These are phyloP conservation scores for Sarcodon aspratus DNA, from an alignment of 768 basidiomycete species.

Conservation along the genomic window DNA sequence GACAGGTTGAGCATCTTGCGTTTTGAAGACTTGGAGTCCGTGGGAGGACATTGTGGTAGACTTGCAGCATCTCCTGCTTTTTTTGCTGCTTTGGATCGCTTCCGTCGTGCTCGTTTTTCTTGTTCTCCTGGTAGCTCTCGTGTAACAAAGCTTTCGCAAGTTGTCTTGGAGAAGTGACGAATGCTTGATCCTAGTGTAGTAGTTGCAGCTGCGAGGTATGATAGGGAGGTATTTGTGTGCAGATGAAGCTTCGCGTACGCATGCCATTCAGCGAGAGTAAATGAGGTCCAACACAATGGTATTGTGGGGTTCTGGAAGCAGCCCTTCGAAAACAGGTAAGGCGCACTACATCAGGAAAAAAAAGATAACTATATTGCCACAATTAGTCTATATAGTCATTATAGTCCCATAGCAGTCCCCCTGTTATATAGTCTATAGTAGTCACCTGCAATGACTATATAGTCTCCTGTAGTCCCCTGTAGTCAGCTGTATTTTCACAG, in stretches of 20 bases:
- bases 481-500: no score
- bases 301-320: constrained; percentile 11
- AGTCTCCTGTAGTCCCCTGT: no score
- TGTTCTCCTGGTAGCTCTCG: constrained; percentile 26
- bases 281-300: constrained; percentile 19
- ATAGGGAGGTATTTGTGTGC: constrained; percentile 23
- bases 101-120: constrained; percentile 6
- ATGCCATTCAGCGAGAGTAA: constrained; percentile 23
- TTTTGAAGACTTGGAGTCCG: no score
- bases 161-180: constrained; percentile 18
- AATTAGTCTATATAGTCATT: no score
- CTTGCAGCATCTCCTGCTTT: not conserved
- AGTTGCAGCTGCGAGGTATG: constrained; percentile 13
- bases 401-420: no score
- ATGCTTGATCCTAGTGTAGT: constrained; percentile 16
- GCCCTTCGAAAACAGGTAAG: constrained; percentile 14
- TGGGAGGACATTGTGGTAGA: not conserved
- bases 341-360: constrained; percentile 15
- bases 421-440: no score
- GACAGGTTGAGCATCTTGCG: constrained; percentile 8
- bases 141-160: constrained; percentile 16
- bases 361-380: no score
- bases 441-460: no score
- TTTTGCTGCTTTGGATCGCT: not conserved
- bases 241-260: constrained; percentile 26